These are phyloP conservation scores for Aegle marmelos DNA, from an alignment of 345 rosid species.

Conservation along the genomic window DNA sequence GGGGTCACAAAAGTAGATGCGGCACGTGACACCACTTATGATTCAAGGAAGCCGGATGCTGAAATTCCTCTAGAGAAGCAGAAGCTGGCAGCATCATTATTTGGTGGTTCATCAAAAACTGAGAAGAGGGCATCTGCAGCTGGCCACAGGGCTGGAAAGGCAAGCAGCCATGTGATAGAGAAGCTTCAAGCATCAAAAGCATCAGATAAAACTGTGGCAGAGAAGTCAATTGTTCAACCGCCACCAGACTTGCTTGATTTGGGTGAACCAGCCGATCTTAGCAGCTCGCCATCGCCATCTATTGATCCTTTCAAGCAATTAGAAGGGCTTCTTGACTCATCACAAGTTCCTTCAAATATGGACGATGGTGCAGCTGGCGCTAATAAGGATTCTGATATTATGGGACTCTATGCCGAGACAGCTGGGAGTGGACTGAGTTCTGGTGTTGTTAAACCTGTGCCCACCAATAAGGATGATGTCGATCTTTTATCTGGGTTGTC, in stretches of 20 bases:
- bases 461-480: constrained; percentile 21
- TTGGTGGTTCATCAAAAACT: constrained; percentile 71
- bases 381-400: constrained; percentile 39
- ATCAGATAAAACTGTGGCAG: constrained; percentile 18
- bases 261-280: constrained; percentile 51
- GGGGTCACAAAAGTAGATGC: constrained; percentile 41
- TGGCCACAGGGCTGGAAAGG: constrained; percentile 49
- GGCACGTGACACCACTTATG: constrained; percentile 35
- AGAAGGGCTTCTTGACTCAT: constrained; percentile 73
- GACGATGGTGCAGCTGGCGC: constrained; percentile 18
- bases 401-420: constrained; percentile 48
- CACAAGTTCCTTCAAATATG: constrained; percentile 23
- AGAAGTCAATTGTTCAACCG: constrained; percentile 47
- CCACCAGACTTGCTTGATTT: constrained; percentile 92
- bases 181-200: constrained; percentile 30
- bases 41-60: constrained; percentile 56
- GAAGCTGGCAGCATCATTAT: constrained; percentile 97
- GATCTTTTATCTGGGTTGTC: constrained; percentile 29
- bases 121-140: constrained; percentile 58
- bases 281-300: constrained; percentile 31
- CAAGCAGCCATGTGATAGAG: constrained; percentile 38
- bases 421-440: constrained; percentile 27
- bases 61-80: constrained; percentile 83
- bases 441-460: constrained; percentile 7
- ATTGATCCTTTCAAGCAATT: constrained; percentile 82